Percentiles rank a stretch among this genome's conserved stretches.
Conservation (phyloP, 345 rosid species). For the Melaleuca alternifolia region DNA sequence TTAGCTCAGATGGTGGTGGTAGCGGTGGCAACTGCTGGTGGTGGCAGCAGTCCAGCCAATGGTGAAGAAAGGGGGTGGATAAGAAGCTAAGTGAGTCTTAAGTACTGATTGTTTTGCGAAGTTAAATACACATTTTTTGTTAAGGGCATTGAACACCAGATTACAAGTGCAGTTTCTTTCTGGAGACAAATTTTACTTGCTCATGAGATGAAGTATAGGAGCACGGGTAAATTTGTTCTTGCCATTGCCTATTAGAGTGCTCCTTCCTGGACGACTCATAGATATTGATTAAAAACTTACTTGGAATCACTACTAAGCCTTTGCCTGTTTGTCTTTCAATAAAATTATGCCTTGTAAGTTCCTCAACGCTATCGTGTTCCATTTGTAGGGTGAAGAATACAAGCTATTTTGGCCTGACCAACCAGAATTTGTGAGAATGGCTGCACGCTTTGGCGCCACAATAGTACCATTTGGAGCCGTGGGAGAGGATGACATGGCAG, state of each 20-base stretch:
- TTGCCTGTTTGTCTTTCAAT: background rate
- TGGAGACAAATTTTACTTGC: background rate
- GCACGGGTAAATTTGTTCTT: background rate
- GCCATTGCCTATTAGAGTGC: background rate
- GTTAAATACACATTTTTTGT: background rate
- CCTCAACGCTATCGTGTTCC: background rate
- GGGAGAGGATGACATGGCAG: conserved; percentile 8
- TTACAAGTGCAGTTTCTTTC: background rate
- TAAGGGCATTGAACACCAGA: background rate
- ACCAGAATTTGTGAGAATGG: conserved; percentile 4
- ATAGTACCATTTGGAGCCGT: conserved; percentile 11
- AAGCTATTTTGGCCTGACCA: conserved; percentile 7
- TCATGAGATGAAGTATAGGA: background rate
- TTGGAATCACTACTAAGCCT: background rate
- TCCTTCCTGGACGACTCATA: background rate
- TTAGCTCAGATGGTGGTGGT: background rate
- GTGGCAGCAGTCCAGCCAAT: background rate
- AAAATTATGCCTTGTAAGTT: background rate
- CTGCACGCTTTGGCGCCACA: background rate
- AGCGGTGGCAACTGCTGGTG: background rate
- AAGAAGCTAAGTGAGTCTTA: background rate
- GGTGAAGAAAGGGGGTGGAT: background rate
- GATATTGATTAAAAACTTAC: background rate
- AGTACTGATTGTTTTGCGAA: background rate
- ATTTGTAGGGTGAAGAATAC: conserved; percentile 7